Conservation (phyloP, 148 eudicot genomes). For the Vaccinium macrocarpon region DNA sequence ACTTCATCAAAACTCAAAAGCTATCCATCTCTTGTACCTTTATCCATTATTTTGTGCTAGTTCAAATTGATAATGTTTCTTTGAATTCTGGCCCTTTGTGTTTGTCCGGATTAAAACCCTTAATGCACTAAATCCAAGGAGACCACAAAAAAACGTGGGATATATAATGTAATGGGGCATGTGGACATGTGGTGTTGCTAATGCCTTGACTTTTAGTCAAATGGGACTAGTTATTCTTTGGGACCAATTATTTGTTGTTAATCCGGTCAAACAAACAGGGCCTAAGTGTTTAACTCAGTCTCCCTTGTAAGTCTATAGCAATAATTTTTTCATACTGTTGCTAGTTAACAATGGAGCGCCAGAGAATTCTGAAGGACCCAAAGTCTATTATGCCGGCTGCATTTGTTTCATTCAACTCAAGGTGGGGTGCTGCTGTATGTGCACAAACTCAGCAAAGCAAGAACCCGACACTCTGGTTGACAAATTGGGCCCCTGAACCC, state of each 20-base stretch:
- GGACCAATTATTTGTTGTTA: neutral
- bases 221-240: neutral
- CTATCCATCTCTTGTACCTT: neutral
- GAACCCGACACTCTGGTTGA: conserved; percentile 83
- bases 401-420: conserved; percentile 92
- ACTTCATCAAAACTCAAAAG: neutral
- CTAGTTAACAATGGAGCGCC: conserved; percentile 81
- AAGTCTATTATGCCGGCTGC: conserved; percentile 66
- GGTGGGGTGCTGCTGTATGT: conserved; percentile 97
- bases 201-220: neutral
- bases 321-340: conserved; percentile 4
- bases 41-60: neutral
- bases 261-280: neutral
- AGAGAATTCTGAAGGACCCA: conserved; percentile 67
- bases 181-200: neutral
- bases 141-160: neutral
- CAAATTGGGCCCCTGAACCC: conserved; percentile 98
- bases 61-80: neutral
- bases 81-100: neutral
- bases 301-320: neutral
- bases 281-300: neutral
- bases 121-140: neutral
- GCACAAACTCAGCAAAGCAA: conserved; percentile 93
- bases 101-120: neutral
- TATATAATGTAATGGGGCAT: neutral